Percentiles rank a stretch among this genome's conserved stretches.
phyloP scores from a whole-genome alignment of 331 rosid species.

The Ulmus americana region DNA sequence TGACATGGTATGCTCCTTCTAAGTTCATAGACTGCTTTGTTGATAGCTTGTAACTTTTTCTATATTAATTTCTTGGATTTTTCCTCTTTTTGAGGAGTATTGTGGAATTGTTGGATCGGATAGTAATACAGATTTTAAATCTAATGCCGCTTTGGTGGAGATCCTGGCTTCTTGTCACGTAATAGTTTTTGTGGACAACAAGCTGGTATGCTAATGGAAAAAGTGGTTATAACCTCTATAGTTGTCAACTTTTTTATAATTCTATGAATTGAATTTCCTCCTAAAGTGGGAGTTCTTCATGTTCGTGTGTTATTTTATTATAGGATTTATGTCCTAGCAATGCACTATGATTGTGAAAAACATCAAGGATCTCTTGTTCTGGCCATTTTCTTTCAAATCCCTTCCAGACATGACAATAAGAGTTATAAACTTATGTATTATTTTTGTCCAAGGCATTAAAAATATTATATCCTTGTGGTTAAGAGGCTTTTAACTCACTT shows the following conservation, averaged over 20 bases:
- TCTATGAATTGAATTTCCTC: background rate
- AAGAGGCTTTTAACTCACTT: background rate
- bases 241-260: background rate
- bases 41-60: background rate
- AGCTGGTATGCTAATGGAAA: constrained; percentile 54
- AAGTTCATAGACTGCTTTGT: background rate
- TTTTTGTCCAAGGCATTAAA: background rate
- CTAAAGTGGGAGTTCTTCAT: background rate
- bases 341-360: constrained; percentile 16
- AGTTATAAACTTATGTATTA: constrained; percentile 3
- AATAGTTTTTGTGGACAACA: constrained; percentile 91
- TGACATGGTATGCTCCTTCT: constrained; percentile 66
- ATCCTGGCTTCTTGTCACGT: constrained; percentile 98
- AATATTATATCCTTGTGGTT: background rate
- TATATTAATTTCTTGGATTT: background rate
- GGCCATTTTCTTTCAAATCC: constrained; percentile 84
- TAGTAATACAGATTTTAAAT: constrained; percentile 51
- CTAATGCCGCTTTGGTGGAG: constrained; percentile 65
- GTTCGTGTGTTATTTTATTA: background rate
- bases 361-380: constrained; percentile 98
- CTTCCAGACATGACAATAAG: constrained; percentile 93
- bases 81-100: constrained; percentile 55
- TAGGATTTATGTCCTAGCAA: background rate
- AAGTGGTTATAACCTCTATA: background rate
- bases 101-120: constrained; percentile 76